A percentile compares a stretch with the other conserved stretches of the same genome.
Evolutionary conservation across 1,139 yeast genomes (phyloP).

Genomic region (Candida sanyaensis): DNA sequence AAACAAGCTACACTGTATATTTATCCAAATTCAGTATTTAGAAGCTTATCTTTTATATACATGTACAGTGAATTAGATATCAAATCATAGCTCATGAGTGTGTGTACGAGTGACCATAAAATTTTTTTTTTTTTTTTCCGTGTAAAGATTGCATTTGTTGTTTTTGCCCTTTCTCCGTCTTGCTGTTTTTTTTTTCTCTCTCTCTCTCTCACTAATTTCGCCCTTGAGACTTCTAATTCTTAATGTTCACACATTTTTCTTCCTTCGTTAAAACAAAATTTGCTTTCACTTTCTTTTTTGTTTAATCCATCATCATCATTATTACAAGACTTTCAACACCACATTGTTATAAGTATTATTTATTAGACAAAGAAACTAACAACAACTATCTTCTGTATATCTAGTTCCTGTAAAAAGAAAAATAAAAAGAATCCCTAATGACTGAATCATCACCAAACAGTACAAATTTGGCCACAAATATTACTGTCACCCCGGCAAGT

Average conservation of each 20-base stretch:
- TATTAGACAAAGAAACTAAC: no score
- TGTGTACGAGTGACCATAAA: no score
- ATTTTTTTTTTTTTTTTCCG: no score
- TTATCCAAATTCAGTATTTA: no score
- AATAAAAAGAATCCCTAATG: not conserved
- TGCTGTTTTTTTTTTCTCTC: not conserved
- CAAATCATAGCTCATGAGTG: no score
- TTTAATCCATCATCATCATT: not conserved
- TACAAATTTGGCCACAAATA: not conserved
- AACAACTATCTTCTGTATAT: not conserved
- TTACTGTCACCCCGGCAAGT: conserved; percentile 1
- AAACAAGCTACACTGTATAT: no score
- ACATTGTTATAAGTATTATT: not conserved
- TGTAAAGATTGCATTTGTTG: not conserved
- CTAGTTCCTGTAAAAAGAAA: no score
- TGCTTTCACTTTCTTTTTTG: not conserved
- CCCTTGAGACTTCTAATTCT: not conserved
- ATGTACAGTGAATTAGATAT: no score
- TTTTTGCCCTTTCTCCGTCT: not conserved
- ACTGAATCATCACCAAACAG: not conserved
- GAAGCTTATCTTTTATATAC: no score
- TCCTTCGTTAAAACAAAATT: not conserved
- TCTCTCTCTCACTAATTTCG: not conserved
- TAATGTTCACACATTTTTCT: not conserved
- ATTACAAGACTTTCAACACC: not conserved